Evolutionary conservation across 2,329 filamentous ascomycete species (phyloP), one percentile per base, ranked within the genome.

Genomic region (Colletotrichum lini): DNA sequence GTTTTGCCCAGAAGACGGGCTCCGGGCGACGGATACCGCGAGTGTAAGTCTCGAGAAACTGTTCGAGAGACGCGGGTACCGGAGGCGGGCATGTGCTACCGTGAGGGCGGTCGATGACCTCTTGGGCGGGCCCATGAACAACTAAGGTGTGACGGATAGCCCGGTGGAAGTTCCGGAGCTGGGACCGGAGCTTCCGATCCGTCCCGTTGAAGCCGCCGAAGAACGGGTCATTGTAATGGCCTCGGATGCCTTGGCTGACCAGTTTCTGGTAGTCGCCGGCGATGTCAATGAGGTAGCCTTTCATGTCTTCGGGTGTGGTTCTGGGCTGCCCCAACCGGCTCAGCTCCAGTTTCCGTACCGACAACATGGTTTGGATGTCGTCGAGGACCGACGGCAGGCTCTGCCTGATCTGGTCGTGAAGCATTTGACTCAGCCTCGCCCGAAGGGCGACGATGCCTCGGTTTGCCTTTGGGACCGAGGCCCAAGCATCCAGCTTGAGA

Each of bases 241-340:
- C 80, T 0, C 76, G 35, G 2, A 79, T 73, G 0, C 76, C 79
- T 44, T 80, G 77, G 3, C 75, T 69, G 0, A 78, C 76, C 4
- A 82, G 70, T 0, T 72, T 72, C 38, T 80, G 80, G 52, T 84
- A 85, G 0, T 75, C 72, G 35, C 76, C 76, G 10, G 83, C 80
- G 15, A 84, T 79, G 0, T 73, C 62, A 1, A 85, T 72, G 4
- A 84, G 74, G 60, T 80, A 83, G 0, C 73, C 70, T 16, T 81
- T 72, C 72, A 79, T 78, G 2, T 83, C 79, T 4, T 70, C 68
- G 0, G 60, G 10, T 0, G 62, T 77, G 0, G 73, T 72, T 26
- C 79, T 70, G 2, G 76, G 45, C 6, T 61, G 67, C 2, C 79
- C 78, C 0, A 79, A 70, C 4, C 65, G 56, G 4, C 42, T 47